These are phyloP conservation scores for Penicillium malachiteum DNA, from an alignment of 495 filamentous ascomycete genomes.

Conservation along the genomic window DNA sequence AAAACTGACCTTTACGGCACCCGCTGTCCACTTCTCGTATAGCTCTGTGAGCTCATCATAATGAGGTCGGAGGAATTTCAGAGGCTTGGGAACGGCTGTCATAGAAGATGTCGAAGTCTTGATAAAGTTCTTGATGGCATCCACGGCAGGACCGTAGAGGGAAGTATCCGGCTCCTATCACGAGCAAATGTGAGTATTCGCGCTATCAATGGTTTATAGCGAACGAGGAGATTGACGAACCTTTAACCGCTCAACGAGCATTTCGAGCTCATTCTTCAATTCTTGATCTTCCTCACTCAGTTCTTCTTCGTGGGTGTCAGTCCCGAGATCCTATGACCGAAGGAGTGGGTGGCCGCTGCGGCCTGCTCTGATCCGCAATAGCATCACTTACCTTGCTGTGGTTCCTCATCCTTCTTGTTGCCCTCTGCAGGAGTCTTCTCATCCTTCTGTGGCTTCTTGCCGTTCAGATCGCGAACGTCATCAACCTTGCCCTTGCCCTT, in stretches of 20 bases:
- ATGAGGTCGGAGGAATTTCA: slow-evolving; percentile 96
- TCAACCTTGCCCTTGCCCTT: slow-evolving; percentile 95
- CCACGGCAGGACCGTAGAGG: slow-evolving; percentile 88
- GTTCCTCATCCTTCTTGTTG: slow-evolving; percentile 69
- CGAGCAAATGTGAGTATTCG: slow-evolving; percentile 22
- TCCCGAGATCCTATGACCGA: slow-evolving; percentile 9
- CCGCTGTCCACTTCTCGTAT: slow-evolving; percentile 83
- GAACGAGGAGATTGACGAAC: slow-evolving; percentile 47
- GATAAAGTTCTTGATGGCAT: slow-evolving; percentile 95
- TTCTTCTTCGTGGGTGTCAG: slow-evolving; percentile 59
- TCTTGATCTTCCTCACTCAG: slow-evolving; percentile 97
- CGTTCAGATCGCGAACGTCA: slow-evolving; percentile 56
- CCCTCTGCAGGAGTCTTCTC: slow-evolving; percentile 71
- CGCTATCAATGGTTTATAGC: slow-evolving; percentile 19
- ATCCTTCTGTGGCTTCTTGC: slow-evolving; percentile 63
- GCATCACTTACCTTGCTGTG: slow-evolving; percentile 51
- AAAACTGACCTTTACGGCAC: slow-evolving; percentile 70
- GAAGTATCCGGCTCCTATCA: slow-evolving; percentile 77
- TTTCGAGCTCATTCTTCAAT: slow-evolving; percentile 96
- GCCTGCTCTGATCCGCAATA: slow-evolving; percentile 12
- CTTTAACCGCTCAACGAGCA: slow-evolving; percentile 93
- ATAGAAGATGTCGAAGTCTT: slow-evolving; percentile 98
- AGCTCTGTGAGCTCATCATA: slow-evolving; percentile 81
- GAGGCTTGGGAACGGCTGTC: slow-evolving; percentile 96
- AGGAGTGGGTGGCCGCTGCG: slow-evolving; percentile 3